Evolutionary conservation across 805 yeast species (phyloP).

Genomic region (Priceomyces castillae): DNA sequence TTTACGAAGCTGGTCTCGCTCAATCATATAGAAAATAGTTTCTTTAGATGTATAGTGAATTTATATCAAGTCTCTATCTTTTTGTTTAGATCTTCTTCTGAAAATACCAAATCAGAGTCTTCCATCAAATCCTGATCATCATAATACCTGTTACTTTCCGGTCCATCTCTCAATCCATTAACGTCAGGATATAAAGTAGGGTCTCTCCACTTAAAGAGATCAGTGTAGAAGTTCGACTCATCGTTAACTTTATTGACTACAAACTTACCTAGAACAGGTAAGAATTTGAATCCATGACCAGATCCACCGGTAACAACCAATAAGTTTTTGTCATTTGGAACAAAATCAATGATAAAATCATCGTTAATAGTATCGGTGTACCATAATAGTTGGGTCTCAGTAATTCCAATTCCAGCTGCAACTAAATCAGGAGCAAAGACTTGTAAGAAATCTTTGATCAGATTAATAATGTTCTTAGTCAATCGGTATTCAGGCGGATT

Average conservation of each 20-base stretch:
- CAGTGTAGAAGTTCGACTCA: constrained; percentile 2
- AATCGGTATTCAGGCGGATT: constrained; percentile 14
- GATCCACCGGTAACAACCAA: constrained; percentile 35
- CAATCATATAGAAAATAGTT: neutral
- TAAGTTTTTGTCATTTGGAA: constrained; percentile 25
- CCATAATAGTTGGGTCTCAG: constrained; percentile 20
- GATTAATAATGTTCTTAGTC: constrained; percentile 13
- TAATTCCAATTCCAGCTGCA: neutral
- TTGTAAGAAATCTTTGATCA: constrained; percentile 13
- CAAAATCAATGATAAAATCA: constrained; percentile 29
- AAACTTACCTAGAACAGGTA: constrained; percentile 29
- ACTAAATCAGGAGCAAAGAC: constrained; percentile 15
- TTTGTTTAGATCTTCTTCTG: neutral
- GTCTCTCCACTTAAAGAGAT: constrained; percentile 14
- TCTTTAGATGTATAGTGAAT: neutral
- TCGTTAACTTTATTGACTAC: constrained; percentile 32
- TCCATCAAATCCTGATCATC: constrained; percentile 1
- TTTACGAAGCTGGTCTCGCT: neutral
- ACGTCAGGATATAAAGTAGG: constrained; percentile 2
- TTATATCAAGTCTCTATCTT: neutral
- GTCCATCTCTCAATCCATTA: constrained; percentile 4
- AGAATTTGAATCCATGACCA: constrained; percentile 34
- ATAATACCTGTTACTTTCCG: neutral
- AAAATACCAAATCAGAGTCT: neutral
- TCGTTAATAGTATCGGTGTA: constrained; percentile 32